Conservation (phyloP, 2,329 filamentous ascomycete genomes). For the Xylaria sp. region DNA sequence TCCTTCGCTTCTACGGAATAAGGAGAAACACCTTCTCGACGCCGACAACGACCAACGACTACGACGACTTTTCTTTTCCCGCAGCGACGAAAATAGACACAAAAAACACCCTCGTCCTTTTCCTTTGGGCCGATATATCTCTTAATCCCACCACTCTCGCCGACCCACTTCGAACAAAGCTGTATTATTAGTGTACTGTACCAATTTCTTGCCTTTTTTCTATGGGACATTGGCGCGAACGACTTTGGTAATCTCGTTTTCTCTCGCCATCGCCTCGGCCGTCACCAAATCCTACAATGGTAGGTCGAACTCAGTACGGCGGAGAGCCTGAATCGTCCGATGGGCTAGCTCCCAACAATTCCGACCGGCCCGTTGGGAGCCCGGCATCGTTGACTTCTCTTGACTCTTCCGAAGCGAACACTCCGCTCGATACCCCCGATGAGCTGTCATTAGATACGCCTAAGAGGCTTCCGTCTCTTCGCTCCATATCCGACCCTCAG, state of each 20-base stretch:
- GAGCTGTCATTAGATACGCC: constrained; percentile 35
- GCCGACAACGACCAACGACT: neutral
- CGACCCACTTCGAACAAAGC: neutral
- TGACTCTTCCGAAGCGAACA: constrained; percentile 44
- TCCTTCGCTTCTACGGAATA: too few species aligned
- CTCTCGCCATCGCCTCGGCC: neutral
- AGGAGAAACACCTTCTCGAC: neutral
- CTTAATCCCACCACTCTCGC: neutral
- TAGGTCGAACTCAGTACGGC: constrained; percentile 5
- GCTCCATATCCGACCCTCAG: constrained; percentile 55
- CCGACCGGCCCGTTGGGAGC: constrained; percentile 34
- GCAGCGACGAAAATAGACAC: neutral
- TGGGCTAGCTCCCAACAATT: constrained; percentile 34
- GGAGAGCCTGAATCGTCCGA: constrained; percentile 32
- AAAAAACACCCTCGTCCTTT: neutral
- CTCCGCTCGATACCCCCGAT: constrained; percentile 40
- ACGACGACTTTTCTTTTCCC: neutral
- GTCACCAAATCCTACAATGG: constrained; percentile 7
- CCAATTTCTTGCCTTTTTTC: constrained; percentile 1
- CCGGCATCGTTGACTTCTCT: constrained; percentile 40
- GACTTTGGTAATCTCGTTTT: neutral
- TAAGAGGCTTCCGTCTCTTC: constrained; percentile 53
- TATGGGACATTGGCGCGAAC: constrained; percentile 13
- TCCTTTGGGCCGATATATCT: neutral
- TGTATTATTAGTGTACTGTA: neutral